Evolutionary conservation across 2,329 filamentous ascomycete species (phyloP).

Genomic region (Cordyceps farinosa): DNA sequence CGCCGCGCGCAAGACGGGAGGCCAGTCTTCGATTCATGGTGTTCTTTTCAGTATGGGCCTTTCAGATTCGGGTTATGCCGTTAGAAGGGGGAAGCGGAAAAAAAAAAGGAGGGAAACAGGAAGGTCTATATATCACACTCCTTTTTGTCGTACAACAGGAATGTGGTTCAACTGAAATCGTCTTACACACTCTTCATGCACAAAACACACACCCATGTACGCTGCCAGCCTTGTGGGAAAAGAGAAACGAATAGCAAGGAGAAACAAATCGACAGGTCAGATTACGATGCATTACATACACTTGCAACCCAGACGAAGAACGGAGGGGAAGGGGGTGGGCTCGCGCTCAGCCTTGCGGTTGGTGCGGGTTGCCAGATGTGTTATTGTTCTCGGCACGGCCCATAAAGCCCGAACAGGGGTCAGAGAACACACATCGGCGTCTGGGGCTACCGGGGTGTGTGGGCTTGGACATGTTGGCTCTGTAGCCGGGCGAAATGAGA

Average conservation of each 20-base stretch:
- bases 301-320: neutral
- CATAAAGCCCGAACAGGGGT: neutral
- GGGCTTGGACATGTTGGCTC: too few relatives aligned
- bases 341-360: neutral
- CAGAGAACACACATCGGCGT: too few relatives aligned
- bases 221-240: too few relatives aligned
- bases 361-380: neutral
- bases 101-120: too few relatives aligned
- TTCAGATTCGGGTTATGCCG: neutral
- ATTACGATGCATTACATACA: neutral
- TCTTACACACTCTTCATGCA: too few relatives aligned
- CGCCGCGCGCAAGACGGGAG: neutral
- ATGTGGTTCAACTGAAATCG: too few relatives aligned
- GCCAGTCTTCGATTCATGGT: neutral
- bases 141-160: neutral
- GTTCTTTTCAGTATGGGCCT: neutral
- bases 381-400: neutral
- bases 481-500: too few relatives aligned
- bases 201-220: too few relatives aligned
- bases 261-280: neutral
- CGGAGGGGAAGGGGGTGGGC: too few relatives aligned
- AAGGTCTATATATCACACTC: neutral
- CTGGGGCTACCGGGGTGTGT: too few relatives aligned
- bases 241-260: too few relatives aligned
- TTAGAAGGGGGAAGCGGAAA: too few relatives aligned